Evolutionary conservation across 1,284 basidiomycete species (phyloP).

Genomic region (Cryptococcus sp.): DNA sequence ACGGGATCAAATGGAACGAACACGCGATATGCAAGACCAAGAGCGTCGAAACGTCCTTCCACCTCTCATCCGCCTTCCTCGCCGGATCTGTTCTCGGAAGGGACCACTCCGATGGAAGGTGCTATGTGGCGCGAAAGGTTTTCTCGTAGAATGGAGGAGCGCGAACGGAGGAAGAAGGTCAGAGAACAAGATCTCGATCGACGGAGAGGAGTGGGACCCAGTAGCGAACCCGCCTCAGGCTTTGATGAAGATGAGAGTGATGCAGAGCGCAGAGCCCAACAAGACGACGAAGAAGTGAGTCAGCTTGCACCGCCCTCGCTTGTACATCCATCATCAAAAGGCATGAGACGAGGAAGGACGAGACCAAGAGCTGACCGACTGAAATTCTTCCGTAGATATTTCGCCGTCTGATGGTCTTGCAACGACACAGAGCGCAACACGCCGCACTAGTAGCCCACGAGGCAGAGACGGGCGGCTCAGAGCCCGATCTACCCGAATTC

Average conservation of each 20-base stretch:
- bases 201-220: constrained; percentile 23
- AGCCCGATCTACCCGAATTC: constrained; percentile 40
- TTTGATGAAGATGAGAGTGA: constrained; percentile 36
- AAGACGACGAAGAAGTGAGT: constrained; percentile 49
- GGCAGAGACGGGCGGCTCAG: constrained; percentile 38
- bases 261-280: constrained; percentile 37
- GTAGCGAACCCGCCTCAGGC: constrained; percentile 8
- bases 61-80: neutral
- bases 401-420: constrained; percentile 43
- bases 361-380: no score
- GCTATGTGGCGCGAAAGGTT: constrained; percentile 45
- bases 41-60: constrained; percentile 3
- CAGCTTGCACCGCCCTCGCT: neutral
- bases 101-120: constrained; percentile 40
- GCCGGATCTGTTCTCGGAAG: constrained; percentile 36
- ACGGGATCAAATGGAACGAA: neutral
- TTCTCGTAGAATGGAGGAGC: constrained; percentile 34
- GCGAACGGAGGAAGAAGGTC: constrained; percentile 30
- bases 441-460: constrained; percentile 37
- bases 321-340: no score
- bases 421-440: constrained; percentile 36
- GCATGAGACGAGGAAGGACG: no score
- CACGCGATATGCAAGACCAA: constrained; percentile 19
- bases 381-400: constrained; percentile 35
- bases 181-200: constrained; percentile 31